These are phyloP conservation scores for Aristolochia contorta DNA, from an alignment of 164 flowering plant genomes.

Conservation along the genomic window DNA sequence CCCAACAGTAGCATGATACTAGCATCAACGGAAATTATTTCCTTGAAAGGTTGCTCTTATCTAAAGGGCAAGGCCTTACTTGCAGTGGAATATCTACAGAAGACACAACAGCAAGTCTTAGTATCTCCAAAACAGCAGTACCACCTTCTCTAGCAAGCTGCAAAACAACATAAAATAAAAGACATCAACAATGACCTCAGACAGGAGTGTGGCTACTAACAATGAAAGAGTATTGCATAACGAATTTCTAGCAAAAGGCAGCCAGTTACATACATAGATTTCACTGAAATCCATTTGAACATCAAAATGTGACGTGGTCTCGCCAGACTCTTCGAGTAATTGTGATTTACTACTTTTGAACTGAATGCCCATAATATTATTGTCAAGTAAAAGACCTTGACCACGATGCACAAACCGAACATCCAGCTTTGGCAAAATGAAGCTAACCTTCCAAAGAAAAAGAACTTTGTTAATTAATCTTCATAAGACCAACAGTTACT, in stretches of 20 bases:
- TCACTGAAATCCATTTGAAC: conserved; percentile 90
- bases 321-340: conserved; percentile 70
- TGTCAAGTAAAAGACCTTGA: conserved; percentile 52
- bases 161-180: conserved; percentile 18
- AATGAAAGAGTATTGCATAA: background rate
- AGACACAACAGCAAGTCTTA: conserved; percentile 70
- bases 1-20: too few species aligned
- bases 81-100: conserved; percentile 62
- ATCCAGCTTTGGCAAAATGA: conserved; percentile 76
- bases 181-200: background rate
- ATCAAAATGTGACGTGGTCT: conserved; percentile 72
- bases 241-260: background rate
- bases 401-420: conserved; percentile 56
- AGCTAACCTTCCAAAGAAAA: conserved; percentile 50
- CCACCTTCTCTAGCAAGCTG: conserved; percentile 84
- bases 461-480: conserved; percentile 17
- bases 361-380: conserved; percentile 79
- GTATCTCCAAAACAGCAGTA: conserved; percentile 69
- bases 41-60: background rate
- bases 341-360: conserved; percentile 63
- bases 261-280: conserved; percentile 63
- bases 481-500: too few species aligned
- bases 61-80: conserved; percentile 27
- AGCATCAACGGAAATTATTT: too few species aligned
- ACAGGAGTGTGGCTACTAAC: background rate